Evolutionary conservation across 345 rosid genomes (phyloP), one percentile per base, ranked within the genome.

Genomic region (Limnanthes douglasii): DNA sequence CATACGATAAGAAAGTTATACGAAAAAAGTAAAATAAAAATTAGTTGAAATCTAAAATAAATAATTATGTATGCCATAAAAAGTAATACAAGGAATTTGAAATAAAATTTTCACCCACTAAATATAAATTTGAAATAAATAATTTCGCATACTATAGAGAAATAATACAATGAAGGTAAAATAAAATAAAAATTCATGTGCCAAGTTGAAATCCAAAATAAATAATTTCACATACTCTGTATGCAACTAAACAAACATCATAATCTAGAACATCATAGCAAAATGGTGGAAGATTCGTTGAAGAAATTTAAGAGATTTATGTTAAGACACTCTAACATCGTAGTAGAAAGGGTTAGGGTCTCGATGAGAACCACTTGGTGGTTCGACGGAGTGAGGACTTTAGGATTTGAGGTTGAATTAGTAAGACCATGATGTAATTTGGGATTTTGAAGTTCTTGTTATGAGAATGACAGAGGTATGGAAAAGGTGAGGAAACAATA

Each of bases 201-300:
- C n/a, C n/a, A n/a, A n/a, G n/a, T n/a, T n/a, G n/a, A n/a, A n/a
- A n/a, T n/a, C n/a, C n/a, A n/a, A n/a, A n/a, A n/a, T n/a, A n/a
- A n/a, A n/a, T n/a, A n/a, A n/a, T n/a, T n/a, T n/a, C n/a, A n/a
- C n/a, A n/a, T n/a, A 90, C 62, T 47, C 33, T 64, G 15, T 42
- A 59, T 15, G 71, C 73, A 33, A 84, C 37, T 1, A 56, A 32
- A 5, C 37, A 30, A 18, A 58, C 40, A 16, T 60, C 57, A 15
- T 79, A 52, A 19, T 53, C 46, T 21, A 74, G 42, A 11, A 90
- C 56, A 34, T 88, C 98, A 39, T 95, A 90, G 66, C 95, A 84
- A 17, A n/a, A 90, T 28, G 3, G 70, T 43, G 21, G 68, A 22
- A 1, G 58, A 53, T 12, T 45, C 62, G 28, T 88, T 86, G n/a